These are phyloP conservation scores for Fusarium protoensiforme DNA, from an alignment of 2,329 filamentous ascomycete species.

Conservation along the genomic window DNA sequence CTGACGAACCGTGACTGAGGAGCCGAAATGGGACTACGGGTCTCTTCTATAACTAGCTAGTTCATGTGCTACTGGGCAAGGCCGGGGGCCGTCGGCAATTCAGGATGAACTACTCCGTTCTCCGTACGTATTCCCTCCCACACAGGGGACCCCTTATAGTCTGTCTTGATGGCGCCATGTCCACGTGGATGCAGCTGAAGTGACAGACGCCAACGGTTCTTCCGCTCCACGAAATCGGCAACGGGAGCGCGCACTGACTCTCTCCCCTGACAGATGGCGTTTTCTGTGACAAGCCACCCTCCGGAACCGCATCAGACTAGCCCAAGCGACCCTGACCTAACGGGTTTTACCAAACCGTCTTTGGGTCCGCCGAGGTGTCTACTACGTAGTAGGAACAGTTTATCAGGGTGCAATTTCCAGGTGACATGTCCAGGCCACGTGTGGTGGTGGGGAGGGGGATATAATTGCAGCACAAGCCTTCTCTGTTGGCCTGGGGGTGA, in stretches of 20 bases:
- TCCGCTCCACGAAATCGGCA: background rate
- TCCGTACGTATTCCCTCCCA: background rate
- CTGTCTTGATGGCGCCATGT: background rate
- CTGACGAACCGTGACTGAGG: background rate
- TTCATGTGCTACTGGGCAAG: background rate
- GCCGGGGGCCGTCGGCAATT: background rate
- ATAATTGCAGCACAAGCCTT: slow-evolving; percentile 28
- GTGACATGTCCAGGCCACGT: background rate
- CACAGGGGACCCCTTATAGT: background rate
- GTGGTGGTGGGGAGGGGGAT: slow-evolving; percentile 28
- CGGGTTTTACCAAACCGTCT: background rate
- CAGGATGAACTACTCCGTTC: background rate
- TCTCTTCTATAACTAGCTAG: background rate
- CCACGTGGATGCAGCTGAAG: background rate
- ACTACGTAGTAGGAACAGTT: background rate
- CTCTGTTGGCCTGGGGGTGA: background rate
- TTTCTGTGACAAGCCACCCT: background rate
- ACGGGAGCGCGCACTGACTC: background rate
- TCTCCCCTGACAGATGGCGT: background rate
- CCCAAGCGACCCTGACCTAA: background rate
- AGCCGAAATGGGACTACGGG: background rate
- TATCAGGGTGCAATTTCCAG: background rate
- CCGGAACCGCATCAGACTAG: background rate
- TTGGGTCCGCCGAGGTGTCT: slow-evolving; percentile 14
- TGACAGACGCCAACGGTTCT: background rate